These are phyloP conservation scores for Botrytis byssoidea DNA, from an alignment of 2,329 filamentous ascomycete species.

Conservation along the genomic window DNA sequence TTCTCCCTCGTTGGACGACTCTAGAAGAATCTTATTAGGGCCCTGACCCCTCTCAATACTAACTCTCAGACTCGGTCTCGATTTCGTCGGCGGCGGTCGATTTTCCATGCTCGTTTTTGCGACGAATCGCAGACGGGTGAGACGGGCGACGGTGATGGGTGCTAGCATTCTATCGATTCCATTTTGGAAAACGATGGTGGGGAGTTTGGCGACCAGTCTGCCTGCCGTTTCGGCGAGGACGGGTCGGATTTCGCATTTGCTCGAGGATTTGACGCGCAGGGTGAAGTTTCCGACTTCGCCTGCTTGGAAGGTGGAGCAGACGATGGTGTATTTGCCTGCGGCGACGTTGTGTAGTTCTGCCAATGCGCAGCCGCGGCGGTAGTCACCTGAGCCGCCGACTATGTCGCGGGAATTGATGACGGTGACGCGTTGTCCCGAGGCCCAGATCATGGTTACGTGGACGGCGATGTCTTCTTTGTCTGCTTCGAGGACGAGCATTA, in stretches of 20 bases:
- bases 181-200: conserved; percentile 50
- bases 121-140: conserved; percentile 32
- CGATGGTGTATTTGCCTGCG: conserved; percentile 77
- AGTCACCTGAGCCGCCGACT: conserved; percentile 81
- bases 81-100: conserved; percentile 20
- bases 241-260: conserved; percentile 54
- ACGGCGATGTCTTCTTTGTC: conserved; percentile 66
- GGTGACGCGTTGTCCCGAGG: conserved; percentile 67
- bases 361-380: conserved; percentile 75
- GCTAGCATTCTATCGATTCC: conserved; percentile 50
- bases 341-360: conserved; percentile 61
- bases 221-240: conserved; percentile 76
- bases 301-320: conserved; percentile 86
- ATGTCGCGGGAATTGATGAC: conserved; percentile 73
- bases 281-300: conserved; percentile 73
- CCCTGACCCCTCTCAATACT: conserved; percentile 72
- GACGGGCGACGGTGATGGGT: conserved; percentile 30
- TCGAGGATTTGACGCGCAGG: conserved; percentile 68
- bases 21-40: conserved; percentile 63
- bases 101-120: conserved; percentile 33
- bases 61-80: conserved; percentile 59
- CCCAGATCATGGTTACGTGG: conserved; percentile 83
- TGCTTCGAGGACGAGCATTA: conserved; percentile 74
- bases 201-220: conserved; percentile 60
- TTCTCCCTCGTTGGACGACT: conserved; percentile 67